These are phyloP conservation scores for Elongisporangium prolatum DNA, from an alignment of 352 stramenopile genomes.

Conservation along the genomic window DNA sequence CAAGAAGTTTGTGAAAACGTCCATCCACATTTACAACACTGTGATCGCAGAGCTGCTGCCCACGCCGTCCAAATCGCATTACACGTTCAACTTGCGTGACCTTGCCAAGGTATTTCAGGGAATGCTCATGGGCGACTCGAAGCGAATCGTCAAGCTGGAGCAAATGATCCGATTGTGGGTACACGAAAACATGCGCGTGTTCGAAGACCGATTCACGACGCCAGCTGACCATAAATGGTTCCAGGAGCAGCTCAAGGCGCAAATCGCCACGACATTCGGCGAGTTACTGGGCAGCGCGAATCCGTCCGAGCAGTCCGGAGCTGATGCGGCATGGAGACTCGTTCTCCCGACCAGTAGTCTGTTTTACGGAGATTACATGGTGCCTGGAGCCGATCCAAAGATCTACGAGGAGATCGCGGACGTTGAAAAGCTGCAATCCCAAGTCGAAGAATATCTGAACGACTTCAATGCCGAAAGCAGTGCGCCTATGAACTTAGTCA, in stretches of 20 bases:
- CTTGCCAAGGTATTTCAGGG: constrained; percentile 93
- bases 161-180: constrained; percentile 88
- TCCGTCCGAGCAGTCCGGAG: not conserved
- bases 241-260: constrained; percentile 55
- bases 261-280: constrained; percentile 53
- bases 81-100: constrained; percentile 95
- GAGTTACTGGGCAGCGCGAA: constrained; percentile 25
- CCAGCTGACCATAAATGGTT: constrained; percentile 91
- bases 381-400: constrained; percentile 72
- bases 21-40: constrained; percentile 89
- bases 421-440: constrained; percentile 77
- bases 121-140: constrained; percentile 82
- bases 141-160: constrained; percentile 53
- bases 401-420: constrained; percentile 88
- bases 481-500: constrained; percentile 85
- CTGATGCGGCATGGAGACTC: constrained; percentile 3
- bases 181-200: constrained; percentile 93
- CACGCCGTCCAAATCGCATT: constrained; percentile 93
- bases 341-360: constrained; percentile 46
- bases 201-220: constrained; percentile 93
- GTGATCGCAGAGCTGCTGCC: constrained; percentile 89
- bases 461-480: constrained; percentile 92
- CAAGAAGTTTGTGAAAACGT: constrained; percentile 73
- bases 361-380: constrained; percentile 79
- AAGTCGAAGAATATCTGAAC: constrained; percentile 87